Base-by-base conservation (phyloP, 768 basidiomycete species). In the Tulasnella sp. region DNA sequence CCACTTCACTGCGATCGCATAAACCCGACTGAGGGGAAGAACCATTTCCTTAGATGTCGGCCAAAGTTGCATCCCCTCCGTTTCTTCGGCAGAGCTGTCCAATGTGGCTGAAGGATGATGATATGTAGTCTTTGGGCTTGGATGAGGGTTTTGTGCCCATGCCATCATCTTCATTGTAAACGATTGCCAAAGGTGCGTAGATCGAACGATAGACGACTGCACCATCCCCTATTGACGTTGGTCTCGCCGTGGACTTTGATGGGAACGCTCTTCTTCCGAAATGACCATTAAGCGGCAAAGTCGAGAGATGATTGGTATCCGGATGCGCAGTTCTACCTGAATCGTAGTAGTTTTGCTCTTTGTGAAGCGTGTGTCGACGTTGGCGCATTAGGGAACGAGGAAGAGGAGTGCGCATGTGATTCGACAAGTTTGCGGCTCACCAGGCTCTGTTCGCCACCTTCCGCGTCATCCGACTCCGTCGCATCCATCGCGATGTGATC, bases 201-300 rank as follows among this genome's bases (percentile, higher is more conserved):
- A 44, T 82, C 84, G 20, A 97, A 90, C 31, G 37, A 99, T 87
- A 37, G 97, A 98, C 86, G 94, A 95, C 0, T 97, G 99, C 82
- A 96, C 93, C 81, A n/a, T 80, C 79, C 31, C n/a, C 58, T 60
- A 4, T 73, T 83, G 92, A 92, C 18, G 89, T 87, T 0, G 89
- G 82, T 78, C 89, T 89, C 83, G 91, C 86, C 0, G 93, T 93
- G 6, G 94, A 94, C 37, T 91, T 93, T 82, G 92, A 93, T 41
- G 95, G 96, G 83, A 97, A 94, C 28, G 90, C 92, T 41, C 95
- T 95, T 96, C 96, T 97, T 83, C 97, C 96, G 96, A 96, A 97
- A 8, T 93, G 93, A 83, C 96, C 96, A 84, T 95, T 93, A 24
- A 83, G 6, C 40, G 79, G 74, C 12, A 42, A 76, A 12, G 73